Evolutionary conservation across 495 filamentous ascomycete genomes (phyloP).

Genomic region (Stereocaulon alpinum): DNA sequence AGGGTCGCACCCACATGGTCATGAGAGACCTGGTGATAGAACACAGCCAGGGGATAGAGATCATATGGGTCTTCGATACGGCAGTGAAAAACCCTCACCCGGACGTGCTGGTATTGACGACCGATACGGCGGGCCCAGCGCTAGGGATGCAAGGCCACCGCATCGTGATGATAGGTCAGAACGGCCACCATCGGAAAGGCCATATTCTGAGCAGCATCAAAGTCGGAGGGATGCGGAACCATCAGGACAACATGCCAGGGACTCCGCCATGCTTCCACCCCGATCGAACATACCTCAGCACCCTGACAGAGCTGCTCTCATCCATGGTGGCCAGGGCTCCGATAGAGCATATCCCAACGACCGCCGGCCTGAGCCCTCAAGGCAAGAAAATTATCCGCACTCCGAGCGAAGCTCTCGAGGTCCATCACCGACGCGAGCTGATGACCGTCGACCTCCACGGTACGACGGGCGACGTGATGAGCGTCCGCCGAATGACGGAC

Average conservation of each 20-base stretch:
- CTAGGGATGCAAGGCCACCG: conserved; percentile 15
- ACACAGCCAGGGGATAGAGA: conserved; percentile 13
- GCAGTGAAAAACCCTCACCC: conserved; percentile 1
- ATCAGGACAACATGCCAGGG: conserved; percentile 10
- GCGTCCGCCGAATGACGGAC: conserved; percentile 11
- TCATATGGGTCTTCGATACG: neutral
- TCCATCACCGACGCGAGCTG: conserved; percentile 18
- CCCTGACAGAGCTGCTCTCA: conserved; percentile 22
- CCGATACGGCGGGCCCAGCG: conserved; percentile 10
- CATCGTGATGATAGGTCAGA: conserved; percentile 15
- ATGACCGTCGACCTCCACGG: conserved; percentile 17
- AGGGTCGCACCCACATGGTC: conserved; percentile 7
- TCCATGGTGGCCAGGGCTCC: conserved; percentile 19
- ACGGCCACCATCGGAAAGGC: conserved; percentile 10
- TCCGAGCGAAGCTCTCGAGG: conserved; percentile 17
- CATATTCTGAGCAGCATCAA: conserved; percentile 9
- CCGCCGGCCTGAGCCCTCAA: conserved; percentile 14
- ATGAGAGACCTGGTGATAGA: conserved; percentile 14
- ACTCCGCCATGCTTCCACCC: conserved; percentile 19
- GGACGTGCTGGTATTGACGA: conserved; percentile 13
- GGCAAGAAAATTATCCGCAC: conserved; percentile 13
- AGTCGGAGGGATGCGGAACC: conserved; percentile 4
- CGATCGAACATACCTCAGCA: conserved; percentile 18
- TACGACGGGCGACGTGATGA: conserved; percentile 18
- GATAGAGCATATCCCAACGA: conserved; percentile 15